Conservation (phyloP, 768 basidiomycete genomes). For the Glaciozyma antarctica region DNA sequence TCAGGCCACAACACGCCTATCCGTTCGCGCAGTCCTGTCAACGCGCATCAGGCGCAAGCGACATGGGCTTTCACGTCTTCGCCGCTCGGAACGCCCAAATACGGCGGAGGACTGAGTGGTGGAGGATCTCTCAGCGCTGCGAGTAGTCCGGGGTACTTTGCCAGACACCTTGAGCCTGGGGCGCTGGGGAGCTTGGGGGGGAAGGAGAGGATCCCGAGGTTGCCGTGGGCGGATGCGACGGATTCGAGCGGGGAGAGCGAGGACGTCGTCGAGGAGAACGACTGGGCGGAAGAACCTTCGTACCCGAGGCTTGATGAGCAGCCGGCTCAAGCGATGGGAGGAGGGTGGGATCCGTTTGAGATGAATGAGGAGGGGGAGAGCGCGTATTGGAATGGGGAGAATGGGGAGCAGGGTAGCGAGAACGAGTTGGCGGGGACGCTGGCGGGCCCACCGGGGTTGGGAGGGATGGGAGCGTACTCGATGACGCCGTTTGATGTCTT, state of each 20-base stretch:
- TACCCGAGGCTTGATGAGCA: background rate
- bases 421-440: constrained; percentile 17
- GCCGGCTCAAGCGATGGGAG: background rate
- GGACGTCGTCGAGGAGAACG: constrained; percentile 2
- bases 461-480: constrained; percentile 31
- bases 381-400: background rate
- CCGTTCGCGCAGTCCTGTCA: constrained; percentile 21
- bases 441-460: constrained; percentile 6
- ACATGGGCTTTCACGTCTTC: constrained; percentile 26
- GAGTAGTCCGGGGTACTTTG: constrained; percentile 26
- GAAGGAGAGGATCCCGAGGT: constrained; percentile 13
- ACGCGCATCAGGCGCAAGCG: constrained; percentile 26
- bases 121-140: constrained; percentile 6
- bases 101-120: background rate
- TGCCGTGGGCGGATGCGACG: constrained; percentile 27
- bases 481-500: constrained; percentile 98
- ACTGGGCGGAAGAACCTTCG: constrained; percentile 2
- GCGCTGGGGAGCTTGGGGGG: background rate
- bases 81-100: constrained; percentile 28
- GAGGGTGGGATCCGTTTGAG: background rate
- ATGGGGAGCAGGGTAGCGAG: background rate
- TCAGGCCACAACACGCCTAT: constrained; percentile 15
- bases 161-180: constrained; percentile 19
- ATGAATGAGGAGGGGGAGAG: background rate
- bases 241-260: constrained; percentile 2